Evolutionary conservation across 306 rosid species (phyloP).

Genomic region (Trichosanthes truncata): DNA sequence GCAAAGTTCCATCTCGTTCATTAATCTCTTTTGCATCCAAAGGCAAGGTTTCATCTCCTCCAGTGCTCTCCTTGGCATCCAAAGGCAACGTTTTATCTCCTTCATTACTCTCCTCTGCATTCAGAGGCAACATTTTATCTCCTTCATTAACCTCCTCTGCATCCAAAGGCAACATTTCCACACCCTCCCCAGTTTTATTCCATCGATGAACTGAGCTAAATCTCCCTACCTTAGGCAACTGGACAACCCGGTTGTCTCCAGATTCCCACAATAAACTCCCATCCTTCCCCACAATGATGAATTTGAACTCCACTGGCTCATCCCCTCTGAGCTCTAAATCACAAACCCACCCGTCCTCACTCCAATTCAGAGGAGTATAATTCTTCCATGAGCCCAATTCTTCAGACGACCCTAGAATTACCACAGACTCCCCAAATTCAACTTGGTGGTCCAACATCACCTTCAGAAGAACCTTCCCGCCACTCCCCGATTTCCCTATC

Average conservation of each 20-base stretch:
- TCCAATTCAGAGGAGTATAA: slow-evolving; percentile 54
- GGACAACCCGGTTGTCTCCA: slow-evolving; percentile 54
- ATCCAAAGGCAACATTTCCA: slow-evolving; percentile 36
- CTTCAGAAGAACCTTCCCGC: slow-evolving; percentile 36
- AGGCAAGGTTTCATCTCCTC: slow-evolving; percentile 23
- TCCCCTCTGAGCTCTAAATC: slow-evolving; percentile 35
- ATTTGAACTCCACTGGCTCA: slow-evolving; percentile 49
- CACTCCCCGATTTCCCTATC: slow-evolving; percentile 17
- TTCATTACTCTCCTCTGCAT: background rate
- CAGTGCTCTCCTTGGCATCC: background rate
- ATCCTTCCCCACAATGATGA: slow-evolving; percentile 31
- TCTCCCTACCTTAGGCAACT: slow-evolving; percentile 43
- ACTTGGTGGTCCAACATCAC: slow-evolving; percentile 72
- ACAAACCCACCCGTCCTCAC: slow-evolving; percentile 70
- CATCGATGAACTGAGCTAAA: slow-evolving; percentile 52
- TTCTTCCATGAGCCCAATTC: slow-evolving; percentile 82
- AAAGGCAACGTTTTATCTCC: background rate
- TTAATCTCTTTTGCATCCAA: background rate
- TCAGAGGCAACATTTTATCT: background rate
- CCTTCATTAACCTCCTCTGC: background rate
- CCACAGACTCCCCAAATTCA: slow-evolving; percentile 67
- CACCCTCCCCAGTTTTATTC: slow-evolving; percentile 37
- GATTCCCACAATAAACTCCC: slow-evolving; percentile 54
- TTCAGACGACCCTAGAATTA: slow-evolving; percentile 55
- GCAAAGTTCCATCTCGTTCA: background rate